Evolutionary conservation across 371 early-diverging fungal species (phyloP).

Genomic region (Entomophthora muscae): DNA sequence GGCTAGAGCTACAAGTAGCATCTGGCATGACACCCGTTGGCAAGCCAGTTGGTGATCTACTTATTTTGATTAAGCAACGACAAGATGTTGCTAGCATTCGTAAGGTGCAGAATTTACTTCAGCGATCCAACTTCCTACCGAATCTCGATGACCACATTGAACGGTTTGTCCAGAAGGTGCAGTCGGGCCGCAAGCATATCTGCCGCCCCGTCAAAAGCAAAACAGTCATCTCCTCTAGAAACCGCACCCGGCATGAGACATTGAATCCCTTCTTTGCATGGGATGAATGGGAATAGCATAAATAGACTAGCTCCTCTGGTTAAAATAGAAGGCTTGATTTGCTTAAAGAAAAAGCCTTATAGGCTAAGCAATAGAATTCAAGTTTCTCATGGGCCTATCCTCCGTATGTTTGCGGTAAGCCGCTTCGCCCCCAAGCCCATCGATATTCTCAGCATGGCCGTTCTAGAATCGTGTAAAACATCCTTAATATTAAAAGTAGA

Average conservation of each 20-base stretch:
- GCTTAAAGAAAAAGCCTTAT: too few species aligned
- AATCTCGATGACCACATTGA: not conserved
- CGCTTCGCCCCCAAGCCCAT: too few species aligned
- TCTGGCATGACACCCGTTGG: not conserved
- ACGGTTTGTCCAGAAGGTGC: not conserved
- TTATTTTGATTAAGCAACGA: not conserved
- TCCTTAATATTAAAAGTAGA: too few species aligned
- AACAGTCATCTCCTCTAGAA: not conserved
- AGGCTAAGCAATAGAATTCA: too few species aligned
- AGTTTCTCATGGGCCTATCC: too few species aligned
- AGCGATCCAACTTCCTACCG: not conserved
- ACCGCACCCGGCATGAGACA: not conserved
- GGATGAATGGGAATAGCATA: not conserved
- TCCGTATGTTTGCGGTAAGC: too few species aligned
- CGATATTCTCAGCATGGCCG: too few species aligned
- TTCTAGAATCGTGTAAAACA: too few species aligned
- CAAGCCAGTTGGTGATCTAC: not conserved
- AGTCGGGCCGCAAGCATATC: not conserved
- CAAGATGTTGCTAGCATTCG: not conserved
- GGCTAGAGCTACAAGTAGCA: not conserved
- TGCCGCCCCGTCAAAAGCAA: not conserved
- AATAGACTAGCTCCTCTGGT: too few species aligned
- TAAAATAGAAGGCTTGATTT: too few species aligned
- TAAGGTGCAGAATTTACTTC: not conserved
- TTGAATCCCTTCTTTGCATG: not conserved